Percentiles rank a stretch among this genome's conserved stretches.
These are phyloP conservation scores for Dendryphion nanum DNA, from an alignment of 2,329 filamentous ascomycete species.

Conservation along the genomic window DNA sequence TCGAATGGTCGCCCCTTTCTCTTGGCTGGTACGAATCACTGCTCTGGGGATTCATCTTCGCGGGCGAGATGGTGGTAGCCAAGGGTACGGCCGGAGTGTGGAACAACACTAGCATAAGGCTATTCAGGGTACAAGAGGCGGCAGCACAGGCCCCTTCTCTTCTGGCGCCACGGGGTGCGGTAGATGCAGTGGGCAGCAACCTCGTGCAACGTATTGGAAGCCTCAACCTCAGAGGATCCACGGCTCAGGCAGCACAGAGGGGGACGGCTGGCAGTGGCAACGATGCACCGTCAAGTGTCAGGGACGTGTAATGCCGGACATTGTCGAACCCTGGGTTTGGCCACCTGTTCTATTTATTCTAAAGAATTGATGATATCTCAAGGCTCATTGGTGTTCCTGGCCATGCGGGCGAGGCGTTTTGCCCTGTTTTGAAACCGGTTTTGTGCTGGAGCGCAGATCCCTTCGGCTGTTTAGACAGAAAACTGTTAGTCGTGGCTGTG, in stretches of 20 bases:
- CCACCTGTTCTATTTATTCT: constrained; percentile 12
- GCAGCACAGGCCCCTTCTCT: constrained; percentile 77
- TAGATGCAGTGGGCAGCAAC: constrained; percentile 89
- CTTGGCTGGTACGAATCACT: constrained; percentile 95
- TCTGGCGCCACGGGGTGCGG: constrained; percentile 81
- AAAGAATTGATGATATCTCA: constrained; percentile 1
- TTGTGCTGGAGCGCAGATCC: neutral
- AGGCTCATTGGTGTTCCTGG: constrained; percentile 29
- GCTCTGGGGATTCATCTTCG: constrained; percentile 90
- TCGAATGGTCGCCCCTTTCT: constrained; percentile 88
- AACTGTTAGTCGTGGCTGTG: no score
- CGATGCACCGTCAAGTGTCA: constrained; percentile 21
- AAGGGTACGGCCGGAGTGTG: constrained; percentile 89
- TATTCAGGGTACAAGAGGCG: constrained; percentile 88
- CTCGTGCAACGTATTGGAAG: constrained; percentile 83
- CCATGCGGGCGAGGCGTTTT: constrained; percentile 8
- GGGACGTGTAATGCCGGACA: constrained; percentile 30
- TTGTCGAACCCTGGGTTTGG: constrained; percentile 8
- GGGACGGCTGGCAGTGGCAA: constrained; percentile 11
- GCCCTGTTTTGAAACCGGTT: constrained; percentile 8
- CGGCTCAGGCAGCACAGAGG: constrained; percentile 20
- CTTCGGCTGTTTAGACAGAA: no score
- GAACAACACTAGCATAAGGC: constrained; percentile 83
- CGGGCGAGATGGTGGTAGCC: constrained; percentile 81
- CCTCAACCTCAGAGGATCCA: constrained; percentile 63